Percentiles rank a stretch among this genome's conserved stretches.
phyloP scores from a whole-genome alignment of 768 basidiomycete genomes.

The Coprinopsis cinerea region DNA sequence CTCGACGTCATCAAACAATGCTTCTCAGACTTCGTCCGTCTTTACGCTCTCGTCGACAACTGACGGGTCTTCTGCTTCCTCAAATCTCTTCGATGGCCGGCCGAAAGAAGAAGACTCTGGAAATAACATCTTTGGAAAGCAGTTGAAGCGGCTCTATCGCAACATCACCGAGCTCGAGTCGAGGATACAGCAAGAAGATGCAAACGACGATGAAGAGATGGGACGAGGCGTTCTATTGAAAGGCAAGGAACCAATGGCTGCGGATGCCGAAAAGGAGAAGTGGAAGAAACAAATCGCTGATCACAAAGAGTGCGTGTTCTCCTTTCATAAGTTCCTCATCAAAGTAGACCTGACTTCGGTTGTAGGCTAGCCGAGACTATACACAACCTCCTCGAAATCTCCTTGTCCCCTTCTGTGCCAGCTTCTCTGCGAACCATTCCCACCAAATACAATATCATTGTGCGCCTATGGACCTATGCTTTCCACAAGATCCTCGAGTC shows the following conservation, averaged over 20 bases:
- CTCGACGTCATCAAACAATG: constrained; percentile 68
- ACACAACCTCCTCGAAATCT: constrained; percentile 81
- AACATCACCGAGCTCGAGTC: constrained; percentile 75
- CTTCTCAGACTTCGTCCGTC: constrained; percentile 57
- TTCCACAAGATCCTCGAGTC: constrained; percentile 90
- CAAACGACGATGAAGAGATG: constrained; percentile 50
- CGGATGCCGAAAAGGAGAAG: constrained; percentile 68
- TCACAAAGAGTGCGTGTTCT: constrained; percentile 74
- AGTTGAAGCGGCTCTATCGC: constrained; percentile 81
- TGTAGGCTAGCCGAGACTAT: constrained; percentile 83
- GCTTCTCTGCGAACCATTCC: constrained; percentile 86
- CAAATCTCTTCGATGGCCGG: constrained; percentile 58
- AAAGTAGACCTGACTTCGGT: constrained; percentile 5
- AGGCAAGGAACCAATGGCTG: constrained; percentile 37
- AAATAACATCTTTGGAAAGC: constrained; percentile 62
- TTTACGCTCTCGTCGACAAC: constrained; percentile 79
- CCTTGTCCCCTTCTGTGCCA: constrained; percentile 82
- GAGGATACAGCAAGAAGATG: constrained; percentile 60
- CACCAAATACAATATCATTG: constrained; percentile 92
- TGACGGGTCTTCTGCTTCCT: constrained; percentile 67
- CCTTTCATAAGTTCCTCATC: constrained; percentile 7
- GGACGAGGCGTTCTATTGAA: constrained; percentile 35
- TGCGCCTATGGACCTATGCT: constrained; percentile 85
- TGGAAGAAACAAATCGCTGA: constrained; percentile 66
- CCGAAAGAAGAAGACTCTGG: constrained; percentile 46